These are phyloP conservation scores for Lactifluus volemus DNA, from an alignment of 768 basidiomycete genomes.

Conservation along the genomic window DNA sequence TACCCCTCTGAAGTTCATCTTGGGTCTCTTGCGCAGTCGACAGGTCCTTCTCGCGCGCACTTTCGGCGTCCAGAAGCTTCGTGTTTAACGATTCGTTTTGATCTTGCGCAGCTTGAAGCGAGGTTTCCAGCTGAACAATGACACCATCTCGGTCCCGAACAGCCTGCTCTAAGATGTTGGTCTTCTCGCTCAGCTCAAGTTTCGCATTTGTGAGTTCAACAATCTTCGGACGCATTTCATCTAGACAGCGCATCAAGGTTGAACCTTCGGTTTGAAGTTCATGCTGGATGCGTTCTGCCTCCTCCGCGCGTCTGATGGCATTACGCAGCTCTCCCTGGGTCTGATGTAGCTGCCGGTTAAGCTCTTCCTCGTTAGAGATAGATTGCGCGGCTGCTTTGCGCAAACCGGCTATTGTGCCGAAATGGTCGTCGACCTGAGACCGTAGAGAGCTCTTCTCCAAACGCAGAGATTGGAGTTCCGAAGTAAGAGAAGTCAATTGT, in stretches of 20 bases:
- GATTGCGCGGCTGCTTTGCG: conserved; percentile 53
- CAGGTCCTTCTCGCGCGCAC: conserved; percentile 45
- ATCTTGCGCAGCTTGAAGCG: conserved; percentile 45
- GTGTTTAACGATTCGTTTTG: conserved; percentile 40
- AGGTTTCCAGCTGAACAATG: conserved; percentile 54
- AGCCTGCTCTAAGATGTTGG: conserved; percentile 45
- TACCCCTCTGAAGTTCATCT: conserved; percentile 54
- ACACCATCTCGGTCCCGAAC: conserved; percentile 46
- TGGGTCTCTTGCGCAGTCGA: conserved; percentile 39
- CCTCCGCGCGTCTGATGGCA: conserved; percentile 60
- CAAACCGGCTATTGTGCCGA: conserved; percentile 41
- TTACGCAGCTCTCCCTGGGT: conserved; percentile 57
- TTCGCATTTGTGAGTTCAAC: conserved; percentile 70
- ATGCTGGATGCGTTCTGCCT: conserved; percentile 62
- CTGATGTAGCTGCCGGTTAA: conserved; percentile 48
- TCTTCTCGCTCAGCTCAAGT: conserved; percentile 57
- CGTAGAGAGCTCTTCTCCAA: conserved; percentile 45
- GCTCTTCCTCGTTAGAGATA: conserved; percentile 42
- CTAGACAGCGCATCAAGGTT: conserved; percentile 68
- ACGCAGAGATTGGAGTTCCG: conserved; percentile 39
- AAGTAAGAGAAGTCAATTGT: conserved; percentile 36
- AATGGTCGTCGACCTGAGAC: conserved; percentile 37
- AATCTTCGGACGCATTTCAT: conserved; percentile 81
- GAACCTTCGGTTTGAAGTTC: conserved; percentile 72
- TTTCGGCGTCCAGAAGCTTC: conserved; percentile 37